Percentiles rank a stretch among this genome's conserved stretches.
phyloP scores from a whole-genome alignment of 2,329 filamentous ascomycete genomes.

The Xylariaceae sp. region DNA sequence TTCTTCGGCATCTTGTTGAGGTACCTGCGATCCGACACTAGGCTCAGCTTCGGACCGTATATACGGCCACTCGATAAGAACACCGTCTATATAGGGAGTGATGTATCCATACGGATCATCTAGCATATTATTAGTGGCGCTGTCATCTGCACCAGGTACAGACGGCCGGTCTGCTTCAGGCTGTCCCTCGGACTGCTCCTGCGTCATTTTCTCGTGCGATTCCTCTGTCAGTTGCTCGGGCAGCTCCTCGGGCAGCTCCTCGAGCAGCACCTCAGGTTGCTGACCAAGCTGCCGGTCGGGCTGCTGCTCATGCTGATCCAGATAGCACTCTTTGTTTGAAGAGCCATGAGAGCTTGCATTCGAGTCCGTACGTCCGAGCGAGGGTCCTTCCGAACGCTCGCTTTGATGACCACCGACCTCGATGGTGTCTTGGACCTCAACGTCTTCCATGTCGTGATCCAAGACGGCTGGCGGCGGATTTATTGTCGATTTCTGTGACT shows the following conservation, averaged over 20 bases:
- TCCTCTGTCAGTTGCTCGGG: too few species aligned
- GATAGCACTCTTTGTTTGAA: too few species aligned
- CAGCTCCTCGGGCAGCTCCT: too few species aligned
- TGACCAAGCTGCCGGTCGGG: constrained; percentile 20
- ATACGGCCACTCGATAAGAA: constrained; percentile 27
- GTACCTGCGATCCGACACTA: constrained; percentile 11
- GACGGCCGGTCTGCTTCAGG: not conserved
- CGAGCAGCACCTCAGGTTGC: too few species aligned
- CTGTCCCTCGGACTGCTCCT: too few species aligned
- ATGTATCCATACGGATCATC: constrained; percentile 25
- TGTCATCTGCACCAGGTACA: not conserved
- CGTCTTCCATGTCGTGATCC: constrained; percentile 37
- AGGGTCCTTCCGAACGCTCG: constrained; percentile 32
- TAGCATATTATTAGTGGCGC: constrained; percentile 2
- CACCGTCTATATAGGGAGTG: constrained; percentile 31
- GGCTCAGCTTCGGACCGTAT: constrained; percentile 20
- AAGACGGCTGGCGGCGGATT: constrained; percentile 30
- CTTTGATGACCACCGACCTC: constrained; percentile 48
- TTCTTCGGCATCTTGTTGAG: constrained; percentile 17
- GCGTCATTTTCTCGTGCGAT: too few species aligned
- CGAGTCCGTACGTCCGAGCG: constrained; percentile 32
- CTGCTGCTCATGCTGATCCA: too few species aligned
- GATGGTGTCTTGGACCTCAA: constrained; percentile 55
- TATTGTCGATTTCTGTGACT: constrained; percentile 27
- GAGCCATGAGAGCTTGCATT: constrained; percentile 27